Percentiles rank a stretch among this genome's conserved stretches.
These are phyloP conservation scores for Penicillium paxilli DNA, from an alignment of 495 filamentous ascomycete genomes.

Conservation along the genomic window DNA sequence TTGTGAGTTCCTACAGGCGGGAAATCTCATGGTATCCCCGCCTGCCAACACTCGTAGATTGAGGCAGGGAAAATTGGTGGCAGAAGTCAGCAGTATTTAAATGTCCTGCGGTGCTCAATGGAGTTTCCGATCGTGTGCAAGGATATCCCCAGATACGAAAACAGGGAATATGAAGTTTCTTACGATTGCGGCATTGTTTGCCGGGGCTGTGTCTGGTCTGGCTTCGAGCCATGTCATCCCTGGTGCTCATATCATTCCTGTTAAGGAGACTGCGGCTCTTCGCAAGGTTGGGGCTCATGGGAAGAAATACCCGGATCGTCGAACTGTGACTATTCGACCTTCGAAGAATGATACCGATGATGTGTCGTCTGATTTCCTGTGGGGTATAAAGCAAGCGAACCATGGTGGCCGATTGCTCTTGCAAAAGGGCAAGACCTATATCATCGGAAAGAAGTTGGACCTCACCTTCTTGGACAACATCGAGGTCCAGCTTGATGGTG, in stretches of 20 bases:
- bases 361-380: slow-evolving; percentile 52
- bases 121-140: neutral
- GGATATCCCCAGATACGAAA: neutral
- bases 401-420: slow-evolving; percentile 52
- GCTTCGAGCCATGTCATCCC: slow-evolving; percentile 17
- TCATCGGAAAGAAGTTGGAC: slow-evolving; percentile 58
- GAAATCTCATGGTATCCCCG: neutral
- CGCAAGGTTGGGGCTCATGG: slow-evolving; percentile 28
- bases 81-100: neutral
- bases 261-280: slow-evolving; percentile 19
- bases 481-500: slow-evolving; percentile 57
- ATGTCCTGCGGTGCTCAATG: neutral
- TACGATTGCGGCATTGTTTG: slow-evolving; percentile 24
- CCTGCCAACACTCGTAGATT: neutral
- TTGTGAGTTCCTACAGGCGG: neutral
- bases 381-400: slow-evolving; percentile 53
- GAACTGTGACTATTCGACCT: slow-evolving; percentile 48
- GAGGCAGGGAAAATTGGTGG: neutral
- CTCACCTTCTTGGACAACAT: slow-evolving; percentile 56
- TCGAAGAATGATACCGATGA: slow-evolving; percentile 55
- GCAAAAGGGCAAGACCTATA: slow-evolving; percentile 50
- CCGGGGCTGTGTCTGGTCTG: slow-evolving; percentile 18
- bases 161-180: slow-evolving; percentile 32
- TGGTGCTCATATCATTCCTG: slow-evolving; percentile 31
- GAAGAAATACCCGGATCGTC: slow-evolving; percentile 36